These are phyloP conservation scores for Naumovozyma castellii DNA, from an alignment of 805 yeast genomes.

Conservation along the genomic window DNA sequence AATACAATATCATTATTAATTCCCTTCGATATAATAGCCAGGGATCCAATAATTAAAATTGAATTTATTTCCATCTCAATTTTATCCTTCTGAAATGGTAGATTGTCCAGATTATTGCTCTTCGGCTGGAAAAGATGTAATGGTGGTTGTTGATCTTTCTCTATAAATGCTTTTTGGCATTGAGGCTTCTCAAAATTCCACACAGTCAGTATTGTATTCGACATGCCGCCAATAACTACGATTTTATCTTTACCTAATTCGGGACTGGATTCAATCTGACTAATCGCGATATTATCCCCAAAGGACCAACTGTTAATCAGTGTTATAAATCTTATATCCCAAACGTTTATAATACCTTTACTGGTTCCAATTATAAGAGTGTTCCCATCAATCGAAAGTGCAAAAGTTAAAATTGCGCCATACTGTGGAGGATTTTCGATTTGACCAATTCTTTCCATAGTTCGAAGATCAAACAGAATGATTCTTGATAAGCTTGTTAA, in stretches of 20 bases:
- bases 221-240: slow-evolving; percentile 60
- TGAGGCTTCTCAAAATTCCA: slow-evolving; percentile 67
- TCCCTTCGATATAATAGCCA: slow-evolving; percentile 14
- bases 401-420: slow-evolving; percentile 58
- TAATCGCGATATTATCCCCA: slow-evolving; percentile 41
- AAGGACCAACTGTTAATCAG: slow-evolving; percentile 56
- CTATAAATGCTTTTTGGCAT: slow-evolving; percentile 39
- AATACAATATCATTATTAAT: slow-evolving; percentile 12
- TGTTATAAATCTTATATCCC: slow-evolving; percentile 69
- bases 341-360: slow-evolving; percentile 62
- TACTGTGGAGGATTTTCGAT: slow-evolving; percentile 49
- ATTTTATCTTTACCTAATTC: slow-evolving; percentile 31
- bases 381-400: slow-evolving; percentile 40
- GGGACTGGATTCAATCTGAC: slow-evolving; percentile 29
- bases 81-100: slow-evolving; percentile 2
- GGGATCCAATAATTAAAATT: slow-evolving; percentile 5
- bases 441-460: slow-evolving; percentile 35
- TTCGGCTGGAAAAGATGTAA: slow-evolving; percentile 13
- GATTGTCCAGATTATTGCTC: slow-evolving; percentile 6
- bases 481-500: slow-evolving; percentile 47
- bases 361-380: slow-evolving; percentile 74
- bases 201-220: slow-evolving; percentile 48
- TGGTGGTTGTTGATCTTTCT: slow-evolving; percentile 18
- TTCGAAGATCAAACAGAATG: slow-evolving; percentile 47
- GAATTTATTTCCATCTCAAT: slow-evolving; percentile 1